Evolutionary conservation across 2,329 filamentous ascomycete genomes (phyloP).

Genomic region (Clonostachys chloroleuca): DNA sequence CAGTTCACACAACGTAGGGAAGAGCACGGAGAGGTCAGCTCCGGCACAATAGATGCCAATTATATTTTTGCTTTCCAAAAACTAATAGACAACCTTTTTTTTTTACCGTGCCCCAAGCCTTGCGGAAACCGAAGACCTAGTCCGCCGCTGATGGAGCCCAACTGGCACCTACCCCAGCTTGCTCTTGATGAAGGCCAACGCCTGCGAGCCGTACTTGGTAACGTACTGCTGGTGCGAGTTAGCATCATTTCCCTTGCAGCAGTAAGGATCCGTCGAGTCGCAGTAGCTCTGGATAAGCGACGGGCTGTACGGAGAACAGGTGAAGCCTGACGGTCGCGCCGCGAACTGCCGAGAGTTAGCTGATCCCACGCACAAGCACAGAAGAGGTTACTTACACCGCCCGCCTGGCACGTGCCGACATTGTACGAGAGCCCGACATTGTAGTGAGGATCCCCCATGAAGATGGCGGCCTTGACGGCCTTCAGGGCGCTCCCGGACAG

Average conservation of each 20-base stretch:
- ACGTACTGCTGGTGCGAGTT: conserved; percentile 60
- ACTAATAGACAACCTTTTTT: too few species aligned
- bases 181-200: conserved; percentile 53
- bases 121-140: too few species aligned
- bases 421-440: conserved; percentile 50
- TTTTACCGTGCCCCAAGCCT: too few species aligned
- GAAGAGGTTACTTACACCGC: conserved; percentile 41
- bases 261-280: conserved; percentile 59
- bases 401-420: conserved; percentile 52
- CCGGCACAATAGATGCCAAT: too few species aligned
- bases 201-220: conserved; percentile 55
- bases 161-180: conserved; percentile 8
- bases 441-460: conserved; percentile 61
- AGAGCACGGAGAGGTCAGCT: too few species aligned
- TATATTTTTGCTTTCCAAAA: too few species aligned
- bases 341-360: conserved; percentile 42
- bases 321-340: conserved; percentile 51
- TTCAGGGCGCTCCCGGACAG: conserved; percentile 38
- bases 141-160: too few species aligned
- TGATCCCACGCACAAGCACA: neutral
- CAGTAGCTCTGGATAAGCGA: conserved; percentile 56
- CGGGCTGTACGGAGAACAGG: conserved; percentile 45
- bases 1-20: too few species aligned
- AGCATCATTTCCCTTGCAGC: conserved; percentile 59
- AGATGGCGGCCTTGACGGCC: conserved; percentile 57